Base-by-base conservation (phyloP, 1,284 basidiomycete genomes). In the Trametes versicolor region DNA sequence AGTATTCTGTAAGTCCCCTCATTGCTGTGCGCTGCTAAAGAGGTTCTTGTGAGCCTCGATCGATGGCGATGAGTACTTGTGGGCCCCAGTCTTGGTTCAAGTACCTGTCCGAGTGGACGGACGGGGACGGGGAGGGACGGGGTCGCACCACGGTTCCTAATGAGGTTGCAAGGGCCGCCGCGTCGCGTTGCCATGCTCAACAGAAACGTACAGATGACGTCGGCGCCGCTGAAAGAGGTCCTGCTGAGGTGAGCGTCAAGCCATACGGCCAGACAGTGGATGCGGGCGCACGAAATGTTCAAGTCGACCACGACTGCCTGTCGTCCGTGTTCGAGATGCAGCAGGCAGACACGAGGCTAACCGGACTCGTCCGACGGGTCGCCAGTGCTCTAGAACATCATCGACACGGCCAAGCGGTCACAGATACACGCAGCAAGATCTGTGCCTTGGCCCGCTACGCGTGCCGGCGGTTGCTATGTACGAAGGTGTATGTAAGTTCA, bases 381-480 rank as follows among this genome's bases (percentile, higher is more conserved):
- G n/a, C n/a, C n/a, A n/a, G 19, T 29, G 54, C 39, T n/a, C 27
- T 17, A 45, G 39, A 47, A 36, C 23, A 17, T 17, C 12, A n/a
- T 50, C 56, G 27, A 55, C 23, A 12, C 27, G 43, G 17, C 27
- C 19, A 37, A n/a, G 4, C 34, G 12, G 50, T 52, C 50, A 32
- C 36, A 52, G 51, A 60, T 53, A 25, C 51, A 47, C 43, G 51
- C 59, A 29, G 13, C 41, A 3, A 19, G 59, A 60, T 60, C 37
- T 36, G 39, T 51, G 15, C 50, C 29, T 32, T 9, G 45, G 21
- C 45, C 25, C 45, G 45, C 45, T 7, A 19, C 13, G 23, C 13
- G 27, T 47, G n/a, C 36, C 48, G 39, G 39, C 41, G 52, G 56
- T 68, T 63, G 66, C 66, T 63, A 65, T 61, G 66, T 62, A 62